Evolutionary conservation across 2,329 filamentous ascomycete genomes (phyloP), one percentile per base, ranked within the genome.

Genomic region (Stemphylium lycopersici): DNA sequence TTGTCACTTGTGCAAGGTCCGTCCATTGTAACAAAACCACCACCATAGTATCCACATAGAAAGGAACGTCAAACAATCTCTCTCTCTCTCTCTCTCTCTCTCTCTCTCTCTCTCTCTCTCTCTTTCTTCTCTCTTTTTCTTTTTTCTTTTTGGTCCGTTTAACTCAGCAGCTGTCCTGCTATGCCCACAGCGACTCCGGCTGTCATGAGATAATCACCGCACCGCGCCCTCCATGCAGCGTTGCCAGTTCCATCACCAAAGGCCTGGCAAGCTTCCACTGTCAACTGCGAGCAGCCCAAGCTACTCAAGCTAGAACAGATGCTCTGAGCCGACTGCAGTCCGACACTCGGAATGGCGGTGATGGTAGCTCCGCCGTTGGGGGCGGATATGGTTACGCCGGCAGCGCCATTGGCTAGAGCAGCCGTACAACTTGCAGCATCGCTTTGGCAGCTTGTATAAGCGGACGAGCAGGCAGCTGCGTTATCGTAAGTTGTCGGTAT

Each of bases 401-500:
- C 78, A 2, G 76, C 76, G 41, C 74, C 72, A n/a, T 77, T 80
- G 22, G 78, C 80, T 55, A 84, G 72, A 26, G 77, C 72, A 61
- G 65, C 57, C 56, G 72, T 74, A 52, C 73, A 75, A 59, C 68
- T 69, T 56, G 70, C 67, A 70, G 70, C 71, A 72, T 83, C 77
- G 36, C 71, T 76, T 65, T 82, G 77, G 55, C 83, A 84, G 51
- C 74, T 73, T 31, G 79, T 80, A 71, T 83, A 84, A 69, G 82
- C 82, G 42, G 79, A 79, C 24, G 81, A 80, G 70, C 83, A 85
- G 34, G 77, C 75, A 46, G 75, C 77, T 56, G 80, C 77, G 54
- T 83, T 79, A 26, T 73, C 68, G 66, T 84, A 84, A 52, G 78
- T 78, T 2, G 83, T 84, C 13, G 83, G 79, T 46, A 84, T 80